These are phyloP conservation scores for Pseudoperonospora humuli DNA, from an alignment of 352 stramenopile genomes.

Conservation along the genomic window DNA sequence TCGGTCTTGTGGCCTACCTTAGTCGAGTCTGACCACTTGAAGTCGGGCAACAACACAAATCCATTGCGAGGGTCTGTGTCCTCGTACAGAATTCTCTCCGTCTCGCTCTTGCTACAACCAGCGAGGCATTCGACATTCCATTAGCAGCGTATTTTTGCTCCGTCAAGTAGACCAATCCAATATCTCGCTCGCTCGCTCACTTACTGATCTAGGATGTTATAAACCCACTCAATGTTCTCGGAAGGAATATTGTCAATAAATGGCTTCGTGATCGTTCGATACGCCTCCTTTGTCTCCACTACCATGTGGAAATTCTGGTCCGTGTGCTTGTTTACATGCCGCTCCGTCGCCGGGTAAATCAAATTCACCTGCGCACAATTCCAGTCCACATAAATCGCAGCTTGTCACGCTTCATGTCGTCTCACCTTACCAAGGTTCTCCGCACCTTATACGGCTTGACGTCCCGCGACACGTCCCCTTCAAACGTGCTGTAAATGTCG, in stretches of 20 bases:
- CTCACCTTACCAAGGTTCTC: not conserved
- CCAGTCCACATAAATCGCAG: not conserved
- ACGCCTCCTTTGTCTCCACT: constrained; percentile 72
- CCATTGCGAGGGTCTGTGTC: constrained; percentile 51
- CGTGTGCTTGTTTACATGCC: constrained; percentile 76
- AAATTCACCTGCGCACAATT: constrained; percentile 47
- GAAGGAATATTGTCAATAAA: constrained; percentile 69
- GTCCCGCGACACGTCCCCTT: constrained; percentile 54
- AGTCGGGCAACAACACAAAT: constrained; percentile 78
- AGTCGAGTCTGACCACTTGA: constrained; percentile 70
- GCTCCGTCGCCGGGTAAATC: constrained; percentile 74
- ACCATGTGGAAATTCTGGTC: constrained; percentile 81
- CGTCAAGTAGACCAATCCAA: not conserved
- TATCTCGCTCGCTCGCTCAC: constrained; percentile 4
- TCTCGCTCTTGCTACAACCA: constrained; percentile 58
- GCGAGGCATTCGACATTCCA: not conserved
- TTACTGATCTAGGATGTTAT: constrained; percentile 86
- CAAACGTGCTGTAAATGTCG: constrained; percentile 79
- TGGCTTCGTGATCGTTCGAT: constrained; percentile 59
- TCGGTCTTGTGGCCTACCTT: no score
- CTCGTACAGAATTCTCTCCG: constrained; percentile 75
- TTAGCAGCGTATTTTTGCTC: not conserved
- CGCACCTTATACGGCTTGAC: constrained; percentile 70
- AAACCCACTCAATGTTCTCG: constrained; percentile 82
- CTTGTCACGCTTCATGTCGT: not conserved